Evolutionary conservation across 805 yeast species (phyloP), one percentile per base, ranked within the genome.

Genomic region (Wickerhamomyces alni): DNA sequence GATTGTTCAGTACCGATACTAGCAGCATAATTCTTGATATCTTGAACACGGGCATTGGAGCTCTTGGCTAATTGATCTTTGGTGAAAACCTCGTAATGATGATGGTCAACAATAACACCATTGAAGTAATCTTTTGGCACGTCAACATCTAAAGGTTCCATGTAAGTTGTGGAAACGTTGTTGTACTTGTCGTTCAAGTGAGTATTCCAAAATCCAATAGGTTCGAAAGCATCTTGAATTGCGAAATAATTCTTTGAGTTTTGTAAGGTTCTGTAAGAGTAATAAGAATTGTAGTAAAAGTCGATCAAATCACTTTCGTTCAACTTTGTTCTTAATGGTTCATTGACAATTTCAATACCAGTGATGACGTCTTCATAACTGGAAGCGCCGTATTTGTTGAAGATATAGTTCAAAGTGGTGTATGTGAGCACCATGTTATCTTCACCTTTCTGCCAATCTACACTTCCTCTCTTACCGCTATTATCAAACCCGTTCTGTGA

Each of bases 401-500:
- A 69, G 31, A 83, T 70, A 29, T 64, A 58, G 17, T 69, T 52
- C 57, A 82, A 63, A 2, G 75, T 75, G 13, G 71, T 61, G 39
- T 70, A 58, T 2, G 87, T 75, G 27, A 75, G 46, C 16, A 69
- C 60, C 30, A 69, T 63, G 42, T 78, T 70, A 34, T 62, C 56
- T 16, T 66, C 66, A 0, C 46, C 38, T 5, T 48, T 38, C 38
- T 63, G 64, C 78, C 79, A 75, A 4, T 61, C 61, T n/a, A 67
- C 48, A 15, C 57, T 52, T 16, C 61, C 61, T 52, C 88, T 67
- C 22, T 72, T 60, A 2, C 95, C 95, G 8, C 87, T 78, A 51
- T 85, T 86, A 53, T 85, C 91, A 65, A 85, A 91, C 12, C 97
- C 97, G 59, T 89, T 89, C 62, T 89, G 98, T 17, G 95, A 84